Percentiles rank a stretch among this genome's conserved stretches.
Evolutionary conservation across 192 early-diverging fungal genomes (phyloP).

Genomic region (Entomortierella chlamydospora): DNA sequence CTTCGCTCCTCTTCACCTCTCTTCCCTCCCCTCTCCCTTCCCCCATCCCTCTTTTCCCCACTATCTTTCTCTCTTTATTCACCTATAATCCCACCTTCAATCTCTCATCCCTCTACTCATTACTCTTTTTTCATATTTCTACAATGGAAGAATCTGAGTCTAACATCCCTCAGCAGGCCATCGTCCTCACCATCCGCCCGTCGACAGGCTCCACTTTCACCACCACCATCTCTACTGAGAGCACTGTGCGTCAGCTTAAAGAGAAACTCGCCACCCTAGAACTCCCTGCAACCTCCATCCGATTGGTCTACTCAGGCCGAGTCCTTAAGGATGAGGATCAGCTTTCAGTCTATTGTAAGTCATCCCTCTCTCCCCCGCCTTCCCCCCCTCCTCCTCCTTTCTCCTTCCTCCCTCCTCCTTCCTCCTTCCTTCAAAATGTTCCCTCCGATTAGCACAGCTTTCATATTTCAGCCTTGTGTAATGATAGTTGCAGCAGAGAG

Average conservation of each 20-base stretch:
- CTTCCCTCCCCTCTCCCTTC: neutral
- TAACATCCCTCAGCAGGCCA: conserved; percentile 32
- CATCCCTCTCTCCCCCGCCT: neutral
- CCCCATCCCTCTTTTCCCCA: neutral
- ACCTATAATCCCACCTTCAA: neutral
- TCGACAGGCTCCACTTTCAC: conserved; percentile 64
- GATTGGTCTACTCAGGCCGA: conserved; percentile 92
- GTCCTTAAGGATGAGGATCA: conserved; percentile 94
- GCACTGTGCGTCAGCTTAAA: conserved; percentile 81
- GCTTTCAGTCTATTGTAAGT: conserved; percentile 74
- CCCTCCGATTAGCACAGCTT: neutral
- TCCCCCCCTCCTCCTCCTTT: too few species aligned
- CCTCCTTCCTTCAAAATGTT: too few species aligned
- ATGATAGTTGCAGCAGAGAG: conserved; percentile 3
- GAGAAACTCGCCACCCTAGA: conserved; percentile 68
- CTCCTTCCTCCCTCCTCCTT: too few species aligned
- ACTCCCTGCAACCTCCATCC: conserved; percentile 71
- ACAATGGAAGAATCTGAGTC: conserved; percentile 43
- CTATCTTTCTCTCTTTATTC: conserved; percentile 1
- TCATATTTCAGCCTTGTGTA: conserved; percentile 11
- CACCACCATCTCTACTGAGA: conserved; percentile 58
- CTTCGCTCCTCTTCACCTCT: neutral
- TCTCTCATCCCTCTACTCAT: neutral
- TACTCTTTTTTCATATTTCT: neutral
- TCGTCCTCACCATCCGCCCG: conserved; percentile 64